These are phyloP conservation scores for Phytophthora hybrid DNA, from an alignment of 352 stramenopile genomes.

Conservation along the genomic window DNA sequence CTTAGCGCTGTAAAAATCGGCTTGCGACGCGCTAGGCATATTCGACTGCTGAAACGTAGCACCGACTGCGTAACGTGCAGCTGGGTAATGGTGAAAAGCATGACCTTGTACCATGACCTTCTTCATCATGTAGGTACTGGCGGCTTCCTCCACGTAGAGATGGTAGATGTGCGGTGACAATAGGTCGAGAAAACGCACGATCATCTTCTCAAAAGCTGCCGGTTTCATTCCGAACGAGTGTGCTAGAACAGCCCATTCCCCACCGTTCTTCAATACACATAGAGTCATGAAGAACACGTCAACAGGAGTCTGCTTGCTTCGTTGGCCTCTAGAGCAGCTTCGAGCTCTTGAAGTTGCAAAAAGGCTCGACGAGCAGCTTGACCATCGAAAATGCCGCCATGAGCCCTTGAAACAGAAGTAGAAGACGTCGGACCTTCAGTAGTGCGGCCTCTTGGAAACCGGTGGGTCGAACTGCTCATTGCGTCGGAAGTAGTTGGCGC, in stretches of 20 bases:
- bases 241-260: not conserved
- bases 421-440: too few species aligned
- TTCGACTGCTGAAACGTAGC: slow-evolving; percentile 13
- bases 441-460: too few species aligned
- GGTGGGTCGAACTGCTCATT: too few species aligned
- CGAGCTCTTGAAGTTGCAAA: too few species aligned
- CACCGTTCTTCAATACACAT: not conserved
- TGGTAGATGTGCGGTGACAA: slow-evolving; percentile 6
- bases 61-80: not conserved
- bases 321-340: too few species aligned
- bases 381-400: too few species aligned
- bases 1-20: slow-evolving; percentile 19
- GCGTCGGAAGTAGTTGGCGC: too few species aligned
- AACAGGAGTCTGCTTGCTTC: too few species aligned
- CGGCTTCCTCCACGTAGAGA: not conserved
- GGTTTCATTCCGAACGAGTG: not conserved
- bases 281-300: slow-evolving; percentile 14
- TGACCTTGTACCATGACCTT: not conserved
- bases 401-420: too few species aligned
- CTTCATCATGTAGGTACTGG: not conserved
- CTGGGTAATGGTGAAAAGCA: slow-evolving; percentile 3
- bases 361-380: too few species aligned
- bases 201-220: slow-evolving; percentile 4
- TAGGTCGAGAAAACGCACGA: not conserved
- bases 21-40: not conserved